Evolutionary conservation across 805 yeast genomes (phyloP).

Genomic region (Hanseniaspora clermontiae): DNA sequence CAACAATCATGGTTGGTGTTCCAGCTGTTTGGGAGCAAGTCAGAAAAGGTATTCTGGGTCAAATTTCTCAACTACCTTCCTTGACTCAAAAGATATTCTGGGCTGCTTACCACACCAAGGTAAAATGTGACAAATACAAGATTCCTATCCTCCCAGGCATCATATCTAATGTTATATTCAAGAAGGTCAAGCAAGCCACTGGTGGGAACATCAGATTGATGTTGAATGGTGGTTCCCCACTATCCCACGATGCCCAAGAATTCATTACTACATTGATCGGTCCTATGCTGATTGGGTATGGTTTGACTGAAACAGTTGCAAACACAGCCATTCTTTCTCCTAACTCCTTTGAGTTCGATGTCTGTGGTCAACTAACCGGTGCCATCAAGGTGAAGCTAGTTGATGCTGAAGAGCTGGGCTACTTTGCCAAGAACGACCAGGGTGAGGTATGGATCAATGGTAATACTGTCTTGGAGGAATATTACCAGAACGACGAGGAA

Average conservation of each 20-base stretch:
- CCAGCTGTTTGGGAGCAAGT: conserved; percentile 97
- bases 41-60: conserved; percentile 77
- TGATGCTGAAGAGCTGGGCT: conserved; percentile 85
- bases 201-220: conserved; percentile 72
- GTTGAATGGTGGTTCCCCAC: conserved; percentile 88
- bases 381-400: conserved; percentile 76
- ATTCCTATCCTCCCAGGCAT: conserved; percentile 53
- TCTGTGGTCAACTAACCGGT: conserved; percentile 74
- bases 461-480: conserved; percentile 56
- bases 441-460: conserved; percentile 86
- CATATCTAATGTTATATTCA: conserved; percentile 63
- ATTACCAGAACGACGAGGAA: conserved; percentile 73
- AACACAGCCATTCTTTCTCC: conserved; percentile 64
- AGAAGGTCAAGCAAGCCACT: conserved; percentile 82
- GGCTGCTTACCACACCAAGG: conserved; percentile 70
- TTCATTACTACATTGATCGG: conserved; percentile 65
- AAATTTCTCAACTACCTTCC: conserved; percentile 54
- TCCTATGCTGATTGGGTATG: conserved; percentile 89
- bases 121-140: conserved; percentile 45
- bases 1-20: conserved; percentile 94
- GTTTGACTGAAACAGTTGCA: conserved; percentile 92
- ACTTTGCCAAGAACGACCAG: conserved; percentile 76
- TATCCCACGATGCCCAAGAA: conserved; percentile 66
- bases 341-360: conserved; percentile 52
- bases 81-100: conserved; percentile 72